Base-by-base conservation (phyloP, 2,329 filamentous ascomycete genomes). In the Verticillium tricorpus region DNA sequence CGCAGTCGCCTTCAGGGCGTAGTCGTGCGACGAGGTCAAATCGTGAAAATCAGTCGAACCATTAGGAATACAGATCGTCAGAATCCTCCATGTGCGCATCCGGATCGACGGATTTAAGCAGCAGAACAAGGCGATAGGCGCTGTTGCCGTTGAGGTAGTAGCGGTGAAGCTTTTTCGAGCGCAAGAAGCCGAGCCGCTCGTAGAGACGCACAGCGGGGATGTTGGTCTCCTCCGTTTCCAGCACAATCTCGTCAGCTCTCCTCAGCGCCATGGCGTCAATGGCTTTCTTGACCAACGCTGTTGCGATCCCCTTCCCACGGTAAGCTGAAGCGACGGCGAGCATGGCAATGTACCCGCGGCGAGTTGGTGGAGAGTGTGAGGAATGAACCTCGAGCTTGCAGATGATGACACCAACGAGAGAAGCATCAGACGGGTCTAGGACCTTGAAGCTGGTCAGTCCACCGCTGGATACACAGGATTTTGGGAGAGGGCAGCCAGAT, bases 131-230 rank as follows among this genome's bases (percentile, higher is more conserved):
- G 52, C 95, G 85, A 74, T 95, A 99, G 2, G 95, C 95, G 61
- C 93, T 96, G 73, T 92, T 99, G 12, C 95, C 95, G 71, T 98
- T 99, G 50, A 99, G 79, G 69, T 99, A 99, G 73, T 99, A 99
- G 54, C 95, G 84, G 75, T 98, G 93, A 60, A 99, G 77, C 64
- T 93, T 91, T 77, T 99, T 99, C 63, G 92, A 96, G 59, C 94
- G 84, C 25, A 98, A 76, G 71, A 99, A 99, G 0, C 95, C 95
- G 8, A 99, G 81, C 1, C 93, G 84, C 75, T 99, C 94, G 75
- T 99, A 99, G 11, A 99, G 80, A 66, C 92, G 90, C 80, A 98
- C 92, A 22, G 93, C 95, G 1, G 93, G 89, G 1, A 87, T 85
- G 72, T 99, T 99, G 17, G 90, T 92, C 75, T 96, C 92, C 77